Base-by-base conservation (phyloP, 2,329 filamentous ascomycete species). In the Cercospora citrullina region DNA sequence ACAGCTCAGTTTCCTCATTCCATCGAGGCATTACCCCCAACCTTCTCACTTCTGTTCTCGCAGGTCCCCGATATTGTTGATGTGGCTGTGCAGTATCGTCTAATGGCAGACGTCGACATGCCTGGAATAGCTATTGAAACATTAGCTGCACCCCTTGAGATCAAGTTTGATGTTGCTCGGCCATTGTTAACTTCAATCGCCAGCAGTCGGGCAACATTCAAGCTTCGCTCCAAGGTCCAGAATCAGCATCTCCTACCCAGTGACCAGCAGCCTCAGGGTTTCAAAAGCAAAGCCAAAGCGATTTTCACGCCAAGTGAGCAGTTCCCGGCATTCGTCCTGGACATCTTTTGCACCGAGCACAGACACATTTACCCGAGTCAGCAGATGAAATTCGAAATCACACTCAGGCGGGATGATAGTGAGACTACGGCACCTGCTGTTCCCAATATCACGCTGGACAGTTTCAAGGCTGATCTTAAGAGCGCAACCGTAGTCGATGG, bases 231-330 rank as follows among this genome's bases (percentile, higher is more conserved):
- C 4, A 68, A 30, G 8, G 45, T 75, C 5, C 69, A 73, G 28
- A 74, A 69, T 45, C 66, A 72, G 21, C 42, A 70, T 16, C 65
- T 75, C 3, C 67, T 74, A 3, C 72, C 72, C 3, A 68, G 70
- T 48, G 67, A 68, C 14, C 39, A 70, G 21, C 71, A 72, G 5
- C 72, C 72, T 6, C 53, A 31, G 28, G 71, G 71, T 1, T 71
- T 73, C 59, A 70, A 72, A 33, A 63, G 71, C 60, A 74, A 72
- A 36, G 67, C 72, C 12, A 74, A 68, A 39, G 71, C 71, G 9
- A 66, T 71, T 14, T 72, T 73, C 55, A 69, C 64, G 5, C 70
- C 72, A 2, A 68, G 63, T 26, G 62, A 64, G 21, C 61, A 70
- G 23, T 73, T 72, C 26, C 72, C 72, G 5, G 69, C 57, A 5